Evolutionary conservation across 148 eudicot genomes (phyloP), one percentile per base, ranked within the genome.

Genomic region (Nyssa sinensis): DNA sequence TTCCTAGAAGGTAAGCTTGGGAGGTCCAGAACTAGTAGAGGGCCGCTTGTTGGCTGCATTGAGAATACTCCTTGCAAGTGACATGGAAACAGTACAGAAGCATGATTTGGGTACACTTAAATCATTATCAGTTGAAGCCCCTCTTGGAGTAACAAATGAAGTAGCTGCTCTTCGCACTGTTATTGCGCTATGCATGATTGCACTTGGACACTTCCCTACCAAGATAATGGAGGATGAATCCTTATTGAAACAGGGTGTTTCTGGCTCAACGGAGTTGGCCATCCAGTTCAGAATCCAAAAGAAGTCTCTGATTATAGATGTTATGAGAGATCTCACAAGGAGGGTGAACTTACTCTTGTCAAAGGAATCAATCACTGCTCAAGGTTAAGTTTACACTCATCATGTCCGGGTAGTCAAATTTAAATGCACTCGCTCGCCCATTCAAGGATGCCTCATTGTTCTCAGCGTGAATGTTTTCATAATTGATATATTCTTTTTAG

Each of bases 1-100:
- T 41, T 30, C 47, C 23, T 17, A 35, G 65, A 79, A 93, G 98
- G 93, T 94, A 74, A 94, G 87, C 44, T 28, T 94, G 63, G 98
- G 98, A 60, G 98, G 98, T 74, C 82, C 90, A 7, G 88, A 92
- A 57, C 30, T 88, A 70, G 87, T 92, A 11, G 97, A 94, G 27
- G 96, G 88, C 62, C 90, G 98, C 17, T 83, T 94, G 35, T 79
- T 94, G 83, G 98, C 92, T 76, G 96, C 97, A 59, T 79, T 90
- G 66, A 82, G 97, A 82, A 86, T 86, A 33, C 84, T n/a, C n/a
- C n/a, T 90, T 31, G 81, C 85, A 32, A 66, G 41, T 57, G 92
- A 94, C 47, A 51, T 44, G 57, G 87, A 87, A 68, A 66, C 33
- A 24, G 95, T 85, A 30, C 82, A 80, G 44, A 85, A 86, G 73